These are phyloP conservation scores for Kalaharituber pfeilii DNA, from an alignment of 2,329 filamentous ascomycete species.

Conservation along the genomic window DNA sequence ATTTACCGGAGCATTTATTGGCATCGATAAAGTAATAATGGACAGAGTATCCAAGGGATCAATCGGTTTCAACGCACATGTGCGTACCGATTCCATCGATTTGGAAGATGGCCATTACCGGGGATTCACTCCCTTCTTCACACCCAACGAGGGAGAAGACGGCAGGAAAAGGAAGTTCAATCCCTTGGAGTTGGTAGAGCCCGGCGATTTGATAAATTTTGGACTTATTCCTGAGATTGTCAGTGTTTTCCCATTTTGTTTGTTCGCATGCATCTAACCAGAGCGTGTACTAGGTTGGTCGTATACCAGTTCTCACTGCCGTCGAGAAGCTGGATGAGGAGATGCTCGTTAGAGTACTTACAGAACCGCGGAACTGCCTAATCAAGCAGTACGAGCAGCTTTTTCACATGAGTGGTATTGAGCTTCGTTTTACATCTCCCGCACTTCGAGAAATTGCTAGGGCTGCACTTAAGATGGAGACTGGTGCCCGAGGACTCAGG, in stretches of 20 bases:
- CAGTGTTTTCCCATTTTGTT: background rate
- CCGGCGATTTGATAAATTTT: conserved; percentile 22
- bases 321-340: conserved; percentile 55
- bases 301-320: conserved; percentile 76
- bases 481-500: conserved; percentile 61
- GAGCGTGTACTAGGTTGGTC: conserved; percentile 90
- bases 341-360: conserved; percentile 68
- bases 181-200: conserved; percentile 20
- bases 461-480: conserved; percentile 49
- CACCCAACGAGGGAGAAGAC: conserved; percentile 2
- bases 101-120: conserved; percentile 14
- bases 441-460: conserved; percentile 69
- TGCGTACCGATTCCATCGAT: conserved; percentile 5
- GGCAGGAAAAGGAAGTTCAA: conserved; percentile 14
- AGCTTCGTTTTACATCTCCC: conserved; percentile 64
- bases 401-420: conserved; percentile 61
- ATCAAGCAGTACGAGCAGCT: conserved; percentile 77
- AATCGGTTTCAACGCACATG: conserved; percentile 68
- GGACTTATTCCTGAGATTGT: conserved; percentile 23
- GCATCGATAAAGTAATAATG: conserved; percentile 62
- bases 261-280: conserved; percentile 76
- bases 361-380: conserved; percentile 77
- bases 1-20: conserved; percentile 87
- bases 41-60: conserved; percentile 72
- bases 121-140: conserved; percentile 15